Conservation (phyloP, 306 rosid genomes). For the Cucurbita maxima region DNA sequence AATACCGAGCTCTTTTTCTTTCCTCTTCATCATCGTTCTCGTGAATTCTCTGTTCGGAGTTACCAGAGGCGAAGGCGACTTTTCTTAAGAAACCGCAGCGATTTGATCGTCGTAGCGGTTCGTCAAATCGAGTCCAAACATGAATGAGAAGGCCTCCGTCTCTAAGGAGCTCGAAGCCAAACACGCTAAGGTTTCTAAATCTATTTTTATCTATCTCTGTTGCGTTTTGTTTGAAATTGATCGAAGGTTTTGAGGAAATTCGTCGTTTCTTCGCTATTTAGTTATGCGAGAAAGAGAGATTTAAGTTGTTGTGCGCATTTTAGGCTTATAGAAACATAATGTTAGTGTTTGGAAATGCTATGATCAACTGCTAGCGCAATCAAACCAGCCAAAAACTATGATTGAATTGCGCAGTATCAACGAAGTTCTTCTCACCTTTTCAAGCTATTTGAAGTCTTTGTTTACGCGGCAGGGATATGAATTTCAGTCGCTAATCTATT, state of each 20-base stretch:
- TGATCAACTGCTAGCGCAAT: not conserved
- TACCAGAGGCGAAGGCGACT: not conserved
- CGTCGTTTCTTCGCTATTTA: not conserved
- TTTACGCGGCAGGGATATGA: not conserved
- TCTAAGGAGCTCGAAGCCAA: constrained; percentile 80
- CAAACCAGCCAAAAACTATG: not conserved
- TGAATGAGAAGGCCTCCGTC: constrained; percentile 66
- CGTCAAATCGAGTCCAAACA: constrained; percentile 21
- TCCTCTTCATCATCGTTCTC: not conserved
- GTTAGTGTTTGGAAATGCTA: not conserved
- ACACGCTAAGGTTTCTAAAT: constrained; percentile 39
- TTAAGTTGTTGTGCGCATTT: not conserved
- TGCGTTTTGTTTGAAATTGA: not conserved
- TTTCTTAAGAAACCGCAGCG: not conserved
- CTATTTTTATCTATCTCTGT: not conserved
- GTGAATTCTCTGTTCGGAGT: not conserved
- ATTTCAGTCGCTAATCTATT: not conserved
- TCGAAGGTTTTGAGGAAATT: not conserved
- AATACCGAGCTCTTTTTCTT: not conserved
- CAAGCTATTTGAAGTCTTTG: not conserved
- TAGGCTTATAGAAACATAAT: not conserved
- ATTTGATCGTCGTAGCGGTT: not conserved
- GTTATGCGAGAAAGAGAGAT: not conserved
- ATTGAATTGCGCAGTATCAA: not conserved
- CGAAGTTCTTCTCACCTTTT: not conserved